Conservation (phyloP, 352 stramenopile species). For the Globisporangium iwayamae region DNA sequence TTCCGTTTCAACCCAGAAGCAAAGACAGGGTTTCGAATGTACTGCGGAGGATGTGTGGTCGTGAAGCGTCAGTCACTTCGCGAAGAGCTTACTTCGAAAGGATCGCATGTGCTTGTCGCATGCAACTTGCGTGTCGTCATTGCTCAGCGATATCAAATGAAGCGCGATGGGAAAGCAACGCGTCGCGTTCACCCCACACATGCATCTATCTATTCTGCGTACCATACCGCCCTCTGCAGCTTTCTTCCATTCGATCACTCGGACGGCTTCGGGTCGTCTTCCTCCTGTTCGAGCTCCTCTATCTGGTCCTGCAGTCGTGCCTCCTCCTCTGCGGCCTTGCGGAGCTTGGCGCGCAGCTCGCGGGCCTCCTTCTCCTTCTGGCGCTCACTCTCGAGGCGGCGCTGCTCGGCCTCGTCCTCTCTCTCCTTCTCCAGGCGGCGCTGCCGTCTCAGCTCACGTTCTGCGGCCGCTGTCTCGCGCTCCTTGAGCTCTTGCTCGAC, state of each 20-base stretch:
- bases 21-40: too few relatives aligned
- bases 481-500: conserved; percentile 54
- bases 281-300: background rate
- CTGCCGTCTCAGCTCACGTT: conserved; percentile 53
- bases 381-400: conserved; percentile 32
- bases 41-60: too few relatives aligned
- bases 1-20: too few relatives aligned
- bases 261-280: background rate
- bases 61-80: too few relatives aligned
- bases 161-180: background rate
- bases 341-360: conserved; percentile 45
- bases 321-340: conserved; percentile 28
- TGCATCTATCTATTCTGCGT: background rate
- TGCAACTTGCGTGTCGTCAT: too few relatives aligned
- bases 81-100: too few relatives aligned
- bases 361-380: conserved; percentile 51
- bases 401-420: conserved; percentile 33
- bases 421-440: conserved; percentile 64
- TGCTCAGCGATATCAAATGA: too few relatives aligned
- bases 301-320: conserved; percentile 15
- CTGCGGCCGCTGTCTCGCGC: conserved; percentile 40
- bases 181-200: background rate
- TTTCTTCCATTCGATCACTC: background rate
- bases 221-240: background rate
- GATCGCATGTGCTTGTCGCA: too few relatives aligned